phyloP scores from a whole-genome alignment of 495 filamentous ascomycete genomes.

The Wilcoxina mikolae region DNA sequence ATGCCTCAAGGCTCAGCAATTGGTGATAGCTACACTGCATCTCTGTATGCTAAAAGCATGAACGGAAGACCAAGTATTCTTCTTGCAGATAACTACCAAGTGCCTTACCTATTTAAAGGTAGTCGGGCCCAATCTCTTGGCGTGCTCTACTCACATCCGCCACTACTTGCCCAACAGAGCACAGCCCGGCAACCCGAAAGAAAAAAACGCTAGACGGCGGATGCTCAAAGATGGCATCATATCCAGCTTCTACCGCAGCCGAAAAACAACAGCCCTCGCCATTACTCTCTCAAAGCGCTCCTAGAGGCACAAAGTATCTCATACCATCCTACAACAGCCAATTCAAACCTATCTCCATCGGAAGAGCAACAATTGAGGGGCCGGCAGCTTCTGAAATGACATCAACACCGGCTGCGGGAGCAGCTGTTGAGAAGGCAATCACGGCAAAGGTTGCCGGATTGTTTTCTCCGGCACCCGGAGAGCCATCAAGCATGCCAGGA shows the following conservation, averaged over 20 bases:
- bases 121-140: background rate
- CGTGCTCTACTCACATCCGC: background rate
- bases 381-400: slow-evolving; percentile 24
- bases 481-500: background rate
- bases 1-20: too few relatives aligned
- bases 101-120: too few relatives aligned
- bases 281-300: background rate
- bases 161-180: slow-evolving; percentile 1
- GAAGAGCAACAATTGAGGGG: slow-evolving; percentile 17
- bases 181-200: background rate
- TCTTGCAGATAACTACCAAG: too few relatives aligned
- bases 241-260: background rate
- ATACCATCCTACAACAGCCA: background rate
- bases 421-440: slow-evolving; percentile 23
- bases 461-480: background rate
- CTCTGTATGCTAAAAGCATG: too few relatives aligned
- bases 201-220: background rate
- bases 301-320: background rate
- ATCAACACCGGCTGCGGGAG: slow-evolving; percentile 22
- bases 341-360: background rate
- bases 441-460: slow-evolving; percentile 4
- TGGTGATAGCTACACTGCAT: too few relatives aligned
- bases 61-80: too few relatives aligned
- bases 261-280: background rate
- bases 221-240: background rate